These are phyloP conservation scores for Suillus americanus DNA, from an alignment of 768 basidiomycete species.

Conservation along the genomic window DNA sequence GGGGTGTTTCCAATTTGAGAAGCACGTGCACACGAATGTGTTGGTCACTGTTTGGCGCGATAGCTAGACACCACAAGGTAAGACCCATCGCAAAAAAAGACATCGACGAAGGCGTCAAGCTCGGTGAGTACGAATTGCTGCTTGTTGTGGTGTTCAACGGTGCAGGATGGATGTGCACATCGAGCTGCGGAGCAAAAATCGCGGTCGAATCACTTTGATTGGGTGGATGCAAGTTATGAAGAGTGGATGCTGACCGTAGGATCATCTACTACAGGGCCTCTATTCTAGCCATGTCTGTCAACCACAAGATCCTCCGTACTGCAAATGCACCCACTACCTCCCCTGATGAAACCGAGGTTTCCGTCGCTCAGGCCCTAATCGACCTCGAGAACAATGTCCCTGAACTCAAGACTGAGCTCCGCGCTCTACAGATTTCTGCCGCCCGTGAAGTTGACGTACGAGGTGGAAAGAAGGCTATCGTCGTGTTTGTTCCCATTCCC, in stretches of 20 bases:
- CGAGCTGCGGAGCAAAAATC: conserved; percentile 15
- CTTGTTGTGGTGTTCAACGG: conserved; percentile 18
- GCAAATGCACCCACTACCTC: conserved; percentile 91
- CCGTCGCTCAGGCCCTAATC: conserved; percentile 91
- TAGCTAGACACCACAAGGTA: conserved; percentile 10
- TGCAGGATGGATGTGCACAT: conserved; percentile 23
- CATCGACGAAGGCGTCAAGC: conserved; percentile 61
- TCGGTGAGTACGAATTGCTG: conserved; percentile 58
- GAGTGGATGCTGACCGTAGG: conserved; percentile 44
- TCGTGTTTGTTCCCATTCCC: conserved; percentile 96
- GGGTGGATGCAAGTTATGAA: conserved; percentile 53
- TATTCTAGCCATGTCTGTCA: conserved; percentile 58
- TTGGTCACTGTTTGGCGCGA: conserved; percentile 33
- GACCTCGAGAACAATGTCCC: conserved; percentile 99
- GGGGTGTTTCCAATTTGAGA: not conserved
- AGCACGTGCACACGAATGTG: conserved; percentile 3
- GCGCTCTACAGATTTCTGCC: conserved; percentile 94
- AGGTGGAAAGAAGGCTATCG: conserved; percentile 99
- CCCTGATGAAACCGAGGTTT: conserved; percentile 89
- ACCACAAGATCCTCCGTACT: conserved; percentile 90
- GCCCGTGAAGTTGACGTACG: conserved; percentile 99
- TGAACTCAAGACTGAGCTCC: conserved; percentile 96
- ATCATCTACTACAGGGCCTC: conserved; percentile 18
- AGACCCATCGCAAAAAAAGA: conserved; percentile 20
- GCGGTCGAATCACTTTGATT: conserved; percentile 31